A percentile compares a stretch with the other conserved stretches of the same genome.
Conservation (phyloP, 164 flowering plant species). For the Stephania yunnanensis region DNA sequence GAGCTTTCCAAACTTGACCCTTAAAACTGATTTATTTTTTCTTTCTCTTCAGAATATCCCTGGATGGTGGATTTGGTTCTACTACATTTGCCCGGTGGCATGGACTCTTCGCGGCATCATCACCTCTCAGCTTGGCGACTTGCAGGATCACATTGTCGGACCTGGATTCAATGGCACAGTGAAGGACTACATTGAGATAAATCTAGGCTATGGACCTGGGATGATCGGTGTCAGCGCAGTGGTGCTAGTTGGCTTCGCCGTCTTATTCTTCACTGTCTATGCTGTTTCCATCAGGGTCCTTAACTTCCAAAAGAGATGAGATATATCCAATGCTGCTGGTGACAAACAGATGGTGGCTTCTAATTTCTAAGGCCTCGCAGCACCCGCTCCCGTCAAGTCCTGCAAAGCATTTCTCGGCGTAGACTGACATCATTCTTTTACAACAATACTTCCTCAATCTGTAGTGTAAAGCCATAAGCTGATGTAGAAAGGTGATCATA, state of each 20-base stretch:
- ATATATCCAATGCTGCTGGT: background rate
- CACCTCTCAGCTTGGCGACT: conserved; percentile 69
- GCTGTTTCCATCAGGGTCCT: conserved; percentile 4
- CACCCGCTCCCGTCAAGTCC: too few species aligned
- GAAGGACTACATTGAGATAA: conserved; percentile 4
- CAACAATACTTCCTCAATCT: too few species aligned
- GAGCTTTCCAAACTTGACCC: background rate
- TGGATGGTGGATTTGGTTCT: conserved; percentile 14
- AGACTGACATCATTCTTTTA: too few species aligned
- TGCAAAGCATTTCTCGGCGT: too few species aligned
- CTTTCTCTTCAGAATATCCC: conserved; percentile 7
- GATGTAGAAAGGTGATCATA: too few species aligned
- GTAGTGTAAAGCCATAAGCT: too few species aligned
- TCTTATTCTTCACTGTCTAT: conserved; percentile 4
- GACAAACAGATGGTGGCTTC: too few species aligned
- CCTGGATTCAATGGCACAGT: background rate
- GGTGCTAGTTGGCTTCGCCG: background rate
- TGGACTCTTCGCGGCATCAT: conserved; percentile 48
- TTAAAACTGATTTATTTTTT: background rate
- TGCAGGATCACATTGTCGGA: conserved; percentile 25
- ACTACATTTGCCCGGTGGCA: conserved; percentile 8
- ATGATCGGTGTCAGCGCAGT: background rate
- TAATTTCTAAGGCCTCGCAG: too few species aligned
- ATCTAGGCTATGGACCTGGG: background rate
- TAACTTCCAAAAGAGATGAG: conserved; percentile 14